Evolutionary conservation across 495 filamentous ascomycete species (phyloP).

Genomic region (Aspergillus ostianus): DNA sequence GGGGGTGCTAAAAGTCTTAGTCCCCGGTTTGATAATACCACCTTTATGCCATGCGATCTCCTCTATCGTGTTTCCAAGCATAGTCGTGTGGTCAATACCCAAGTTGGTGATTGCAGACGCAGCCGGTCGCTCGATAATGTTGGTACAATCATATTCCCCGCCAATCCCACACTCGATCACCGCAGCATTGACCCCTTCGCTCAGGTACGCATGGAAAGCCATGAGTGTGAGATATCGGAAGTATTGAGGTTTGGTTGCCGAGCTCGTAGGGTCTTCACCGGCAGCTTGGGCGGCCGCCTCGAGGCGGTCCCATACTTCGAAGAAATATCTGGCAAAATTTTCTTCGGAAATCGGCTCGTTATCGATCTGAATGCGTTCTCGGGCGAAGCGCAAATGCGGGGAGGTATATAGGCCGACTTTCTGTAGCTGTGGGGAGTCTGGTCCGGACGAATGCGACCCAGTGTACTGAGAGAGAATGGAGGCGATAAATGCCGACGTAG

Average conservation of each 20-base stretch:
- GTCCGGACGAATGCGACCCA: constrained; percentile 31
- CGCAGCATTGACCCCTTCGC: constrained; percentile 75
- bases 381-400: constrained; percentile 81
- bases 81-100: constrained; percentile 82
- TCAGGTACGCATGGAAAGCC: constrained; percentile 82
- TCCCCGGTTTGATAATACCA: constrained; percentile 79
- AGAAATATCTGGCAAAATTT: constrained; percentile 81
- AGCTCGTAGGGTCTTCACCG: constrained; percentile 45
- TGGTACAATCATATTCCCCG: constrained; percentile 91
- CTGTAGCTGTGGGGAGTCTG: constrained; percentile 31
- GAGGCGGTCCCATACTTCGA: constrained; percentile 81
- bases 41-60: constrained; percentile 98
- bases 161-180: constrained; percentile 94
- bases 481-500: constrained; percentile 51
- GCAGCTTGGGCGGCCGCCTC: constrained; percentile 49
- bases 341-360: constrained; percentile 71
- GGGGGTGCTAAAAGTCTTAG: constrained; percentile 69
- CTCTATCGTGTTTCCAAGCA: constrained; percentile 80
- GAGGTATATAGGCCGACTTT: constrained; percentile 86
- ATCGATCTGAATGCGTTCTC: constrained; percentile 85
- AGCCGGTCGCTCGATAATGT: constrained; percentile 74
- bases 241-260: constrained; percentile 72
- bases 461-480: constrained; percentile 60
- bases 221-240: constrained; percentile 88
- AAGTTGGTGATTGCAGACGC: constrained; percentile 77